Evolutionary conservation across 1,139 yeast species (phyloP), one percentile per base, ranked within the genome.

Genomic region (Debaryomyces fabryi): DNA sequence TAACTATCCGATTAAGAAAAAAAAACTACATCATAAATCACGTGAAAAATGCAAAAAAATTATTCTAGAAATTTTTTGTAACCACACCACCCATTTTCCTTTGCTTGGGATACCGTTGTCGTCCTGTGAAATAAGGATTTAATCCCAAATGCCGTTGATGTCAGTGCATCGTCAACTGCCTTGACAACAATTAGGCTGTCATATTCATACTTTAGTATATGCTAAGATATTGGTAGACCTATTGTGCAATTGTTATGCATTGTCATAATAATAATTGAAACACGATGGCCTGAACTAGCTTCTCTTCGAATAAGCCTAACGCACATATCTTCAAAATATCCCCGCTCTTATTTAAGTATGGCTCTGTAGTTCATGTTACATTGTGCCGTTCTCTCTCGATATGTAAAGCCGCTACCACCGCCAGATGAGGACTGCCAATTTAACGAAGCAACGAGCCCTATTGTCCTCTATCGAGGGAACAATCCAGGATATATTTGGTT

Each of bases 1-100:
- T 35, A 35, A 40, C 20, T 27, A 29, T 18, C 9, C 3, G 27
- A 15, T 13, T 20, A 20, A 30, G 20, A 40, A 30, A 40, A 39
- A 40, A 40, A 30, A n/a, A 10, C 25, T 34, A 34, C 23, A 34
- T 34, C 37, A 34, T 16, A 24, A 20, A 21, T 35, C 38, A 35
- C 40, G 40, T 37, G 40, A 37, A 24, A 21, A 37, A 9, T 4
- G 6, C 25, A 1, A 35, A 34, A 15, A 8, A 12, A 20, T 35
- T 10, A 20, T 18, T 12, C 25, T 20, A 12, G 25, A 12, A 27
- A 4, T 3, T 9, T 35, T 18, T 21, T 35, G 38, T 35, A 35
- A 35, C 38, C 38, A 35, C 37, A 34, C 7, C 38, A 20, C 25
- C 38, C 23, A 20, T 4, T 1, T 12, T 12, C 4, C 16, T 35